phyloP scores from a whole-genome alignment of 1,284 basidiomycete genomes.

The Leccinum pseudoinsigne region DNA sequence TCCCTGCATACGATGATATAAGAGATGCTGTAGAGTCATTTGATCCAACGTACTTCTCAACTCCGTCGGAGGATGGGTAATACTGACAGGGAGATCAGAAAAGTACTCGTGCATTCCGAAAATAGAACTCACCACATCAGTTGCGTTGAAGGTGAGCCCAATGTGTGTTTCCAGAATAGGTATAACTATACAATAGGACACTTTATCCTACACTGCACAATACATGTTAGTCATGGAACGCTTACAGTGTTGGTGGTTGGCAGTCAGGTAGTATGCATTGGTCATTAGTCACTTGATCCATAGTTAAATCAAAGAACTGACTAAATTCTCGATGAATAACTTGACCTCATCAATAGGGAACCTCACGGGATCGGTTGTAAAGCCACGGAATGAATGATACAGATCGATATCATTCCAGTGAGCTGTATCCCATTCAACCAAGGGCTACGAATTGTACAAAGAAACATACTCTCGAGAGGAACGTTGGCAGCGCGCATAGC shows the following conservation, averaged over 20 bases:
- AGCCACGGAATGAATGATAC: conserved; percentile 64
- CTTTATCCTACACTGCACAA: neutral
- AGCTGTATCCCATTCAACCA: conserved; percentile 3
- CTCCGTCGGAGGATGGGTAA: conserved; percentile 45
- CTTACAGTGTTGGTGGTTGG: conserved; percentile 45
- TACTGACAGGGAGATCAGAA: conserved; percentile 36
- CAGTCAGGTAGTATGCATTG: conserved; percentile 31
- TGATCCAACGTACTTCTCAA: conserved; percentile 36
- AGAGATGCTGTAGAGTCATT: conserved; percentile 24
- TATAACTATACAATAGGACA: conserved; percentile 35
- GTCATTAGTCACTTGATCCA: conserved; percentile 31
- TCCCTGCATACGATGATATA: conserved; percentile 42
- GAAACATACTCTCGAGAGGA: conserved; percentile 57
- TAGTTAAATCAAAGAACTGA: conserved; percentile 26
- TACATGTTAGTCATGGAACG: neutral
- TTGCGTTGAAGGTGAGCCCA: conserved; percentile 38
- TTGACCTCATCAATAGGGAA: conserved; percentile 60
- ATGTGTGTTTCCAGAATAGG: conserved; percentile 44
- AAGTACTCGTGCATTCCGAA: neutral
- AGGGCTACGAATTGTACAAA: neutral
- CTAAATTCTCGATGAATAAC: conserved; percentile 54
- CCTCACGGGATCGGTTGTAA: conserved; percentile 65
- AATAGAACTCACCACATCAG: conserved; percentile 38
- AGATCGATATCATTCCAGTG: conserved; percentile 67
- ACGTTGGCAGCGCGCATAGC: conserved; percentile 63